phyloP scores from a whole-genome alignment of 2,329 filamentous ascomycete species.

The Scytalidium lignicola region DNA sequence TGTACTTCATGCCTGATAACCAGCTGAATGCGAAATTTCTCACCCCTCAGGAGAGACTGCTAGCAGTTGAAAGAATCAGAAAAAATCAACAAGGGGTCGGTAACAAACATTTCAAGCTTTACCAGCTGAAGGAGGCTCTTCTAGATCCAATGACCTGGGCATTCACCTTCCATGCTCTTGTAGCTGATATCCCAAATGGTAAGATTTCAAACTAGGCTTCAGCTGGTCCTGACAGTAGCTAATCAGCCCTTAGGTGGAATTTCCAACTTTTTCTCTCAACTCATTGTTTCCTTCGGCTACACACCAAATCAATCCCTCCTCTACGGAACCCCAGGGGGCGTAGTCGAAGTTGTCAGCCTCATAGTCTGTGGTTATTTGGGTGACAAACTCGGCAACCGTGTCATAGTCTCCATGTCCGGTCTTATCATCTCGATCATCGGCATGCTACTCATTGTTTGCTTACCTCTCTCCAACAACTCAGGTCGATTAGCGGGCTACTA shows the following conservation, averaged over 20 bases:
- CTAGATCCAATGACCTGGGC: slow-evolving; percentile 27
- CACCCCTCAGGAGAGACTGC: slow-evolving; percentile 36
- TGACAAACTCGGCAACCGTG: slow-evolving; percentile 20
- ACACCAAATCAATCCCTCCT: slow-evolving; percentile 35
- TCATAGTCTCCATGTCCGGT: slow-evolving; percentile 29
- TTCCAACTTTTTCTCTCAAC: slow-evolving; percentile 52
- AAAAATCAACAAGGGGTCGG: slow-evolving; percentile 54
- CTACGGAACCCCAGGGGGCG: slow-evolving; percentile 23
- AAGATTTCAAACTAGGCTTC: background rate
- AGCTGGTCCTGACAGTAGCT: background rate
- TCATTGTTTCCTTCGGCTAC: slow-evolving; percentile 53
- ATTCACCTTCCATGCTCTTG: slow-evolving; percentile 41
- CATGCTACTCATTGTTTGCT: slow-evolving; percentile 30
- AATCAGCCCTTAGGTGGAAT: slow-evolving; percentile 38
- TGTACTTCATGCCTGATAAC: slow-evolving; percentile 37
- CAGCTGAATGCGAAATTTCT: slow-evolving; percentile 39
- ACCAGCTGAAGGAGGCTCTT: slow-evolving; percentile 45
- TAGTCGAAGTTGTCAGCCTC: slow-evolving; percentile 21
- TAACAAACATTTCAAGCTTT: slow-evolving; percentile 46
- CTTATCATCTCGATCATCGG: slow-evolving; percentile 29
- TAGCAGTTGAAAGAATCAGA: slow-evolving; percentile 40
- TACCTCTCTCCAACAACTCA: slow-evolving; percentile 30
- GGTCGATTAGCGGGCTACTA: slow-evolving; percentile 33
- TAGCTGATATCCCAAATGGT: slow-evolving; percentile 46
- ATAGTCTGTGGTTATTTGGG: slow-evolving; percentile 22